Percentiles rank a stretch among this genome's conserved stretches.
phyloP scores from a whole-genome alignment of 805 yeast species.

The Grigorovia humatica region DNA sequence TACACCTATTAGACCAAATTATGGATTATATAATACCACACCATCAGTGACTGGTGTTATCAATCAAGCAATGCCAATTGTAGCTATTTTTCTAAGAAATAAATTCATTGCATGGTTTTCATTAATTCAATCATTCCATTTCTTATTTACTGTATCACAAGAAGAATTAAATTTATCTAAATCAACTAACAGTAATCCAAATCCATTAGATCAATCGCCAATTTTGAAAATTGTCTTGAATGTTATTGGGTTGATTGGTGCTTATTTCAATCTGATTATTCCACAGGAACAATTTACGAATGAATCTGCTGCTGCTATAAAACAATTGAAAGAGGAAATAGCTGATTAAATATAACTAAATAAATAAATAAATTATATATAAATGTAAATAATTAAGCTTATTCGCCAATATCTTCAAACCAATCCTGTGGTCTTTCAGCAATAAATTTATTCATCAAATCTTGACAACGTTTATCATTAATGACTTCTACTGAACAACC shows the following conservation, averaged over 20 bases:
- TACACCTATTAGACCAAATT: slow-evolving; percentile 39
- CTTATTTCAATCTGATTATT: slow-evolving; percentile 44
- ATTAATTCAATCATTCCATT: slow-evolving; percentile 38
- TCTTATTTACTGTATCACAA: slow-evolving; percentile 18
- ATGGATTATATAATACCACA: slow-evolving; percentile 36
- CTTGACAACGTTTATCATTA: slow-evolving; percentile 51
- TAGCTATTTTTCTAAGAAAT: slow-evolving; percentile 53
- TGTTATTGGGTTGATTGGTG: slow-evolving; percentile 38
- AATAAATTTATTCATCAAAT: slow-evolving; percentile 70
- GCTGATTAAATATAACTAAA: background rate
- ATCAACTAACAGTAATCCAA: slow-evolving; percentile 15
- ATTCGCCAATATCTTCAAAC: slow-evolving; percentile 69
- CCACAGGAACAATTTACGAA: slow-evolving; percentile 22
- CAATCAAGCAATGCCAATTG: slow-evolving; percentile 54
- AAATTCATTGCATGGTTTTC: slow-evolving; percentile 40
- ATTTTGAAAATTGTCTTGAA: slow-evolving; percentile 35
- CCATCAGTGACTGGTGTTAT: slow-evolving; percentile 31
- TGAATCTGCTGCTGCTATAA: background rate
- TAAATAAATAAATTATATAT: background rate
- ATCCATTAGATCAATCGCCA: slow-evolving; percentile 33
- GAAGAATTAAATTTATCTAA: slow-evolving; percentile 28
- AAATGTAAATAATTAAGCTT: slow-evolving; percentile 1
- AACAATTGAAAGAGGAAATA: background rate
- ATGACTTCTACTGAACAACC: slow-evolving; percentile 67
- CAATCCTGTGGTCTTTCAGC: slow-evolving; percentile 66